These are phyloP conservation scores for Helianthus tuberosus DNA, from an alignment of 129 eudicot species.

Conservation along the genomic window DNA sequence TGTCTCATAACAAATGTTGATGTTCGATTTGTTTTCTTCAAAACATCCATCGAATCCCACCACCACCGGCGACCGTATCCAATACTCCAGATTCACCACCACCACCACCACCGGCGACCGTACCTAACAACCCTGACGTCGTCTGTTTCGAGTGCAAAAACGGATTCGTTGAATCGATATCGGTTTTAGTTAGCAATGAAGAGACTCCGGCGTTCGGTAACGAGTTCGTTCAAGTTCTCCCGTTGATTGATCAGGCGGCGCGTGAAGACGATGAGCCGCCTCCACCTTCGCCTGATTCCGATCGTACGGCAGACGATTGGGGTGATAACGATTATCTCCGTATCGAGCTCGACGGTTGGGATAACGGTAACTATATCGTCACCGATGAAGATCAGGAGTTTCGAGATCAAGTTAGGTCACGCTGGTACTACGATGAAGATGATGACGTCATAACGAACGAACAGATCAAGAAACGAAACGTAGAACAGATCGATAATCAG, in stretches of 20 bases:
- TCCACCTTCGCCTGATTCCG: slow-evolving; percentile 53
- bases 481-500: too few relatives aligned
- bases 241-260: slow-evolving; percentile 74
- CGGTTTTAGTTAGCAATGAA: slow-evolving; percentile 33
- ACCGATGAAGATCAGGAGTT: slow-evolving; percentile 5
- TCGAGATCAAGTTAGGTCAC: not conserved
- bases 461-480: too few relatives aligned
- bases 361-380: not conserved
- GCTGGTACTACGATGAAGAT: slow-evolving; percentile 7
- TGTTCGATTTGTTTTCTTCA: too few relatives aligned
- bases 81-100: too few relatives aligned
- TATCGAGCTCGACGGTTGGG: slow-evolving; percentile 79
- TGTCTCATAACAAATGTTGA: too few relatives aligned
- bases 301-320: too few relatives aligned
- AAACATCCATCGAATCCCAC: too few relatives aligned
- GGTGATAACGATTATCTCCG: slow-evolving; percentile 60
- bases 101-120: slow-evolving; percentile 42
- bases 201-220: too few relatives aligned
- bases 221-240: slow-evolving; percentile 70
- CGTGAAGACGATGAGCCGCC: slow-evolving; percentile 77
- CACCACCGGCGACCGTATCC: too few relatives aligned
- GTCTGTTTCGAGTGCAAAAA: slow-evolving; percentile 71
- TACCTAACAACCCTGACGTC: slow-evolving; percentile 58
- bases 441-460: slow-evolving; percentile 21
- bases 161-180: slow-evolving; percentile 76